A percentile compares a stretch with the other conserved stretches of the same genome.
Conservation (phyloP, 768 basidiomycete species). For the Trametes gibbosa region DNA sequence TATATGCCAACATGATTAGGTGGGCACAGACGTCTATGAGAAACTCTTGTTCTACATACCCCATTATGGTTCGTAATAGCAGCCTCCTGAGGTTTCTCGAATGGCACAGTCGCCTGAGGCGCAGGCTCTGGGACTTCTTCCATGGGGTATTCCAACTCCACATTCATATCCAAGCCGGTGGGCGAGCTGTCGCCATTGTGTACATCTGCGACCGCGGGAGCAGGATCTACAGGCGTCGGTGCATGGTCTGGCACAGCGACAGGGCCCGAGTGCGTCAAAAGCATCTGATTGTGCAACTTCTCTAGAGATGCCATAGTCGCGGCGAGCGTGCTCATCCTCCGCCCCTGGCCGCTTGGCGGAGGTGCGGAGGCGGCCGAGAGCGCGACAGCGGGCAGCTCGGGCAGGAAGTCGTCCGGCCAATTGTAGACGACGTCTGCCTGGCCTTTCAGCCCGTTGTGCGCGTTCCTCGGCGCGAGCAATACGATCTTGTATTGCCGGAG, state of each 20-base stretch:
- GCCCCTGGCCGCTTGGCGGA: neutral
- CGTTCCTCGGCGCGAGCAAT: constrained; percentile 29
- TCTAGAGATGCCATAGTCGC: neutral
- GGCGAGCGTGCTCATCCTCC: neutral
- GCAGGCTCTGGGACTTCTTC: no score
- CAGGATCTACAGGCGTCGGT: neutral
- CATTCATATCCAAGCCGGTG: no score
- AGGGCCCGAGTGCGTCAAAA: neutral
- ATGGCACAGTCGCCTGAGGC: no score
- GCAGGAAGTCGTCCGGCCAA: constrained; percentile 44
- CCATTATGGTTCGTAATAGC: no score
- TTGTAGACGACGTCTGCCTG: constrained; percentile 55
- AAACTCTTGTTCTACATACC: no score
- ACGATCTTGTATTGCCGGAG: constrained; percentile 17
- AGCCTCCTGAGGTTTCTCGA: no score
- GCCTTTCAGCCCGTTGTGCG: constrained; percentile 45
- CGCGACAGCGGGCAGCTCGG: neutral
- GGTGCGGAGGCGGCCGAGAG: neutral
- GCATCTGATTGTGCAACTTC: neutral
- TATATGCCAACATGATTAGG: neutral
- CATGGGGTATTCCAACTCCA: no score
- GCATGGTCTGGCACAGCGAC: neutral
- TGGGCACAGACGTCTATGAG: neutral
- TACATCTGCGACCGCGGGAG: no score
- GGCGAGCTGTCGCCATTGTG: no score